phyloP scores from a whole-genome alignment of 768 basidiomycete species.

The Strobilomyces echinocephalus region DNA sequence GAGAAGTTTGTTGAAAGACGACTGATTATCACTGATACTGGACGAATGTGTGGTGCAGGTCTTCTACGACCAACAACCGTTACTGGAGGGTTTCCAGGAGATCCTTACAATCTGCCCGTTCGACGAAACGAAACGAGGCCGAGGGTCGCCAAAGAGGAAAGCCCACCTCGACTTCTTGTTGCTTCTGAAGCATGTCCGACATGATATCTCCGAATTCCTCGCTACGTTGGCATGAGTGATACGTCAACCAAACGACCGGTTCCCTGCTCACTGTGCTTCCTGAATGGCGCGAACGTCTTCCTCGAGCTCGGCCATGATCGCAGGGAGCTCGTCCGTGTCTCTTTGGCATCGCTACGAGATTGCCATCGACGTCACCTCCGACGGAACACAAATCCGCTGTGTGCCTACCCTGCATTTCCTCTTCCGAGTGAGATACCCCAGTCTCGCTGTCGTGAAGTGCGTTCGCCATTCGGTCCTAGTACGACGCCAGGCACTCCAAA shows the following conservation, averaged over 20 bases:
- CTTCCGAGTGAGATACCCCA: constrained; percentile 63
- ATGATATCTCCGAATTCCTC: constrained; percentile 69
- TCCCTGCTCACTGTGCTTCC: constrained; percentile 47
- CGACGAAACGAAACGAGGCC: too few relatives aligned
- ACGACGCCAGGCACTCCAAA: constrained; percentile 65
- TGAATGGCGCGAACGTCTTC: constrained; percentile 51
- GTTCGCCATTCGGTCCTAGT: constrained; percentile 73
- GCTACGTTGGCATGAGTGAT: constrained; percentile 35
- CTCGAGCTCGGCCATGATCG: constrained; percentile 71
- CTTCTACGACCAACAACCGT: constrained; percentile 57
- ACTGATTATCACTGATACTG: constrained; percentile 68
- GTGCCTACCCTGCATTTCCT: constrained; percentile 59
- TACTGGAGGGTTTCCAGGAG: constrained; percentile 53
- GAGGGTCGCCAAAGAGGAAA: not conserved
- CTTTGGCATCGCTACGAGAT: constrained; percentile 64
- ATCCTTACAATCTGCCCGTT: constrained; percentile 44
- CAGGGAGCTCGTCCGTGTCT: constrained; percentile 73
- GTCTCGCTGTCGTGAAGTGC: constrained; percentile 64
- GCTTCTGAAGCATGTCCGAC: constrained; percentile 67
- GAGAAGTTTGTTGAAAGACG: constrained; percentile 68
- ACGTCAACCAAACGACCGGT: not conserved
- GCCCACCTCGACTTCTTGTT: constrained; percentile 63
- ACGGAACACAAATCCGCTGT: not conserved
- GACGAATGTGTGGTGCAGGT: constrained; percentile 61
- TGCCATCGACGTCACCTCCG: not conserved